Conservation (phyloP, 495 filamentous ascomycete genomes). For the Talaromyces wortmannii region DNA sequence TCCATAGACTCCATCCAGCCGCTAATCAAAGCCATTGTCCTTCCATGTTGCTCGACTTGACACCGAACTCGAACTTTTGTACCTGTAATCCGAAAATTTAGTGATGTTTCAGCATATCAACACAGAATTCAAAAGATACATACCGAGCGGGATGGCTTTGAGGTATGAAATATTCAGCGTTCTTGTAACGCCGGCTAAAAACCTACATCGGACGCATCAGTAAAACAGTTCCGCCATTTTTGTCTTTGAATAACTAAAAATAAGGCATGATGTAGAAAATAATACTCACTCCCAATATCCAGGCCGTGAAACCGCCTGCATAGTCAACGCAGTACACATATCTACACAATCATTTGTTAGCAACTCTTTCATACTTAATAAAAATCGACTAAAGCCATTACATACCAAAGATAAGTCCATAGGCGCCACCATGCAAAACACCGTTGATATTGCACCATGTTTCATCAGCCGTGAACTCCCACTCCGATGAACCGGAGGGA, state of each 20-base stretch:
- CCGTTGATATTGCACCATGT: slow-evolving; percentile 8
- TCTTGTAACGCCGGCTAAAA: slow-evolving; percentile 36
- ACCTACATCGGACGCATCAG: slow-evolving; percentile 11
- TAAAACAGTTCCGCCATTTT: neutral
- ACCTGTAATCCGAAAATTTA: neutral
- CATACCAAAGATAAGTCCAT: slow-evolving; percentile 31
- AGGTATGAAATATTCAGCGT: slow-evolving; percentile 32
- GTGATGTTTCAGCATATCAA: neutral
- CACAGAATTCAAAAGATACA: neutral
- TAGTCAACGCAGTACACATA: slow-evolving; percentile 35
- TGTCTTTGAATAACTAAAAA: neutral
- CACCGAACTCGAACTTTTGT: slow-evolving; percentile 24
- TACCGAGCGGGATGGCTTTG: slow-evolving; percentile 21
- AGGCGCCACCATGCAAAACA: slow-evolving; percentile 37
- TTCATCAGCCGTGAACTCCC: slow-evolving; percentile 1
- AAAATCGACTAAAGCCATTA: neutral
- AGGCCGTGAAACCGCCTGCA: slow-evolving; percentile 28
- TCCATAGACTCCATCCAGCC: slow-evolving; percentile 30
- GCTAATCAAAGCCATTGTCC: slow-evolving; percentile 36
- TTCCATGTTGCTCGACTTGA: slow-evolving; percentile 25
- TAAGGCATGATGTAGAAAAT: neutral
- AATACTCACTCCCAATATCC: slow-evolving; percentile 33
- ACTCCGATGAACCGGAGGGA: neutral
- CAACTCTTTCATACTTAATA: neutral
- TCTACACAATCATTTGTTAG: slow-evolving; percentile 9